Conservation (phyloP, 129 eudicot genomes). For the Pseudognaphalium luteoalbum region DNA sequence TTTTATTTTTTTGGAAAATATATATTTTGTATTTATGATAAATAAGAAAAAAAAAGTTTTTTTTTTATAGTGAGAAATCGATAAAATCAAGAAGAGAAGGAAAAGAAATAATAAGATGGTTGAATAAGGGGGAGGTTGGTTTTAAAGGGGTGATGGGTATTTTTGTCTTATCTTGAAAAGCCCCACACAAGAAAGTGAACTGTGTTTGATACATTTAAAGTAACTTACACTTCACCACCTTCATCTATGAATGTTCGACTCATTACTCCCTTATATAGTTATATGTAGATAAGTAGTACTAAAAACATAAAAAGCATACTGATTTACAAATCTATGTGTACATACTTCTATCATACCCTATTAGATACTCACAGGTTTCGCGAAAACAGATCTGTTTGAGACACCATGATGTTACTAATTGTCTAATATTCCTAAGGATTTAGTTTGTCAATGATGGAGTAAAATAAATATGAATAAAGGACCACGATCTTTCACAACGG, state of each 20-base stretch:
- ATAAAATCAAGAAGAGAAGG: constrained; percentile 27
- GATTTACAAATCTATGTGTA: no score
- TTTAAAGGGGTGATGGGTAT: constrained; percentile 34
- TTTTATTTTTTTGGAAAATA: neutral
- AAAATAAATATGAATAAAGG: no score
- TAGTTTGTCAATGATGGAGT: no score
- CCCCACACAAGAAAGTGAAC: constrained; percentile 34
- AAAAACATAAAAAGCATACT: no score
- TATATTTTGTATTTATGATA: no score
- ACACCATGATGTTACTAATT: no score
- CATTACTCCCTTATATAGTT: neutral
- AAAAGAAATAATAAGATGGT: constrained; percentile 14
- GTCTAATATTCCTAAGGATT: no score
- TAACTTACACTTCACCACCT: constrained; percentile 19
- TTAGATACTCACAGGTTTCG: no score
- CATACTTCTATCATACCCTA: no score
- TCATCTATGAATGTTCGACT: neutral
- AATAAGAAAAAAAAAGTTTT: neutral
- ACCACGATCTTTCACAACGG: no score
- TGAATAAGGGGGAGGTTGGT: constrained; percentile 25
- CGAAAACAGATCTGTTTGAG: no score
- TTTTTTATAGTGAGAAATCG: constrained; percentile 4
- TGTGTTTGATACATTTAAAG: constrained; percentile 21
- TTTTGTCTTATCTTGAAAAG: constrained; percentile 45
- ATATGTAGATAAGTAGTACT: no score